Evolutionary conservation across 805 yeast genomes (phyloP), one percentile per base, ranked within the genome.

Genomic region (Barnettozyma sp.): DNA sequence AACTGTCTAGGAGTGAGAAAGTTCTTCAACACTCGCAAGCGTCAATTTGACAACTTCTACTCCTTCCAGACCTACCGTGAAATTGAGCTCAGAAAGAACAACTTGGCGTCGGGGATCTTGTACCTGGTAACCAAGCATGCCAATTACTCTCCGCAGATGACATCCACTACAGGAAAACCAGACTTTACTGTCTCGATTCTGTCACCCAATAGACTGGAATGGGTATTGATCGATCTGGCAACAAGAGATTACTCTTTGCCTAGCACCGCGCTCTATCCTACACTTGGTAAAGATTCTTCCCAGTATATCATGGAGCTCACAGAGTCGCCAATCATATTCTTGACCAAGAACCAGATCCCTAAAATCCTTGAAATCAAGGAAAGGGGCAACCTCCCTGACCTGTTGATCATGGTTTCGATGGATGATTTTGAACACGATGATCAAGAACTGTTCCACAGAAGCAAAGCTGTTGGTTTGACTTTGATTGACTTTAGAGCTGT

Each of bases 211-310:
- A 56, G 77, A 35, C 51, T 63, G 6, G 79, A 76, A 51, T 77
- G 83, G 83, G 59, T 63, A n/a, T 49, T 76, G 18, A 50, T 76
- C 13, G 81, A 76, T 52, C 49, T 74, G 46, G 80, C 82, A 1
- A 67, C 76, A 43, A 55, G 58, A 20, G 62, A 69, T n/a, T 73
- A 67, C 59, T 64, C 60, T 59, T 68, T 55, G 33, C 54, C 65
- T 10, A 54, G 61, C 31, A 69, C 68, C 2, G 60, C 68, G 4
- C 41, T 67, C 23, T 68, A 68, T 45, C 71, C 66, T 42, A 65
- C 71, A 6, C 45, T 67, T 35, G 73, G 73, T 12, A 68, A 75
- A 8, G 64, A 58, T 26, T 63, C 82, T 6, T 63, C 80, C 13
- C 60, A 59, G 37, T 73, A 71, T 48, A 76, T 77, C 42, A 59